Evolutionary conservation across 495 filamentous ascomycete genomes (phyloP).

Genomic region (Aspergillus indologenus): DNA sequence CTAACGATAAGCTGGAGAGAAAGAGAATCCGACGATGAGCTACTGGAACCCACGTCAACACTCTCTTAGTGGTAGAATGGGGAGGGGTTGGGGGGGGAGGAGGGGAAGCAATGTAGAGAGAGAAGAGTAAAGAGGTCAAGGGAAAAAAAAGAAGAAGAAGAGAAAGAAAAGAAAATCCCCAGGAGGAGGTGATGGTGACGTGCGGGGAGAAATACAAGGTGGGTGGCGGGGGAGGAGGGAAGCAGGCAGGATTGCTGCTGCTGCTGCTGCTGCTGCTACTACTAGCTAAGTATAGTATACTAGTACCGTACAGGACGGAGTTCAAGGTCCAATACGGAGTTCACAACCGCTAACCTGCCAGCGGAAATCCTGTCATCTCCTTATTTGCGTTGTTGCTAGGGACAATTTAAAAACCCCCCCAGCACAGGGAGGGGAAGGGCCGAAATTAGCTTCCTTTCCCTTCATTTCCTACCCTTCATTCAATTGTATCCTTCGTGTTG

Average conservation of each 20-base stretch:
- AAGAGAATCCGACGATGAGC: not conserved
- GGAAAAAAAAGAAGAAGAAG: not conserved
- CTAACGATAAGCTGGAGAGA: not conserved
- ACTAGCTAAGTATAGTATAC: not conserved
- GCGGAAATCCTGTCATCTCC: not conserved
- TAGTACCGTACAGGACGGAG: not conserved
- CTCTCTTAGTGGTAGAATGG: not conserved
- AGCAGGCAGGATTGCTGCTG: not conserved
- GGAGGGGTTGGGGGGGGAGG: not conserved
- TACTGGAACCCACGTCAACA: not conserved
- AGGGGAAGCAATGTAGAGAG: not conserved
- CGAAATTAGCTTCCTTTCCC: not conserved
- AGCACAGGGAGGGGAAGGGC: not conserved
- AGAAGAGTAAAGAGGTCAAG: not conserved
- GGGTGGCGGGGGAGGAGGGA: not conserved
- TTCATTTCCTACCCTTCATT: not conserved
- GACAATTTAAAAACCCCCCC: not conserved
- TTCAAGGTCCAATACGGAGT: not conserved
- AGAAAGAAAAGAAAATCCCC: not conserved
- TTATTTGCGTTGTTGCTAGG: not conserved
- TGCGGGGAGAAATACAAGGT: not conserved
- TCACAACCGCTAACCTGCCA: not conserved
- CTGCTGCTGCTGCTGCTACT: constrained; percentile 1
- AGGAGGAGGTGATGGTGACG: not conserved
- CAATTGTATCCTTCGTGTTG: not conserved